Base-by-base conservation (phyloP, 2,329 filamentous ascomycete genomes). In the Hirsutella rhossiliensis region DNA sequence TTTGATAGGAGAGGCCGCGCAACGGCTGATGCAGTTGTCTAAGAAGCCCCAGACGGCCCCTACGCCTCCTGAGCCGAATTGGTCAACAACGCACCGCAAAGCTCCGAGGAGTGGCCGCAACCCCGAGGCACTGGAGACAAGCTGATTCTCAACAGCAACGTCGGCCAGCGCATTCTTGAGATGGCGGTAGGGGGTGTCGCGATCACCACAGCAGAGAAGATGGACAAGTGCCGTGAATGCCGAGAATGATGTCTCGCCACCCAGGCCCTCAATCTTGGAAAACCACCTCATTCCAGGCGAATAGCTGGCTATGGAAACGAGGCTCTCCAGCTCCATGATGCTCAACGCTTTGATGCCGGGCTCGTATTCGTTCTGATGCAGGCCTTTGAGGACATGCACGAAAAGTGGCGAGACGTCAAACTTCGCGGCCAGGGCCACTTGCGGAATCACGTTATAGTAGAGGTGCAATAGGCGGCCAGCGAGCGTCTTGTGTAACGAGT, bases 211-310 rank as follows among this genome's bases (percentile, higher is more conserved):
- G 38, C 60, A 65, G 3, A 64, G 50, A 4, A 66, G 52, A 47
- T 72, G 78, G 6, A 90, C 61, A 19, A 90, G 70, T 0, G 80
- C 79, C n/a, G 78, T 76, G 49, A 88, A 87, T 0, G 84, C 83
- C 4, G 84, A 87, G 3, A 53, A 54, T 7, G 50, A 47, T 9
- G 48, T 48, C 17, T 54, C 53, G 34, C 76, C 66, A 1, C 62
- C 58, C n/a, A 84, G 67, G 1, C 72, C 72, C 50, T 83, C 76
- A 46, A 68, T 75, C 56, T 85, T 89, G 49, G 84, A 75, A 67
- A 92, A 96, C 90, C 90, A 97, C 49, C 84, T 80, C 80, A 95
- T 92, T 6, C 82, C 81, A 0, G 85, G 80, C 3, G 88, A 94
- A 53, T 82, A 78, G 49, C 80, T 77, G 4, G 89, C 87, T 57